phyloP scores from a whole-genome alignment of 1,284 basidiomycete genomes.

The Bjerkandera adusta region DNA sequence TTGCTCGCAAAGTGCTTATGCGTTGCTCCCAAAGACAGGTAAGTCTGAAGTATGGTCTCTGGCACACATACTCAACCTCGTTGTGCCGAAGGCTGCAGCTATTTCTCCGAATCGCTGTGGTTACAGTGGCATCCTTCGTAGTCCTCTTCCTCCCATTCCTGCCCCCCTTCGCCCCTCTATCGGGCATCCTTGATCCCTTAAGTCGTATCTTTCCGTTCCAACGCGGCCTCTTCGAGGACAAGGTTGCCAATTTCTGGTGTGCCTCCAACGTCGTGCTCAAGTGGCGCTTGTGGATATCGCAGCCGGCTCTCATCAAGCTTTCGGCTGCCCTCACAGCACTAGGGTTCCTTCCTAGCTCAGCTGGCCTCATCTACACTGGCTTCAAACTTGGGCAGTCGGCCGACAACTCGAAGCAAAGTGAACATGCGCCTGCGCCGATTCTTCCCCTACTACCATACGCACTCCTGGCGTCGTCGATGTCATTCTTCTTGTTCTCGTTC shows the following conservation, averaged over 20 bases:
- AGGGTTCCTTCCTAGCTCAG: slow-evolving; percentile 62
- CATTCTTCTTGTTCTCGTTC: slow-evolving; percentile 95
- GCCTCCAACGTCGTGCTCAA: slow-evolving; percentile 87
- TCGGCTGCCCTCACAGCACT: slow-evolving; percentile 59
- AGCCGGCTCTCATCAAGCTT: slow-evolving; percentile 49
- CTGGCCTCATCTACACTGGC: slow-evolving; percentile 50
- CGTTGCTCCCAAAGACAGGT: slow-evolving; percentile 69
- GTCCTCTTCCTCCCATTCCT: slow-evolving; percentile 78
- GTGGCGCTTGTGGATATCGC: slow-evolving; percentile 63
- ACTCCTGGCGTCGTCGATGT: slow-evolving; percentile 72
- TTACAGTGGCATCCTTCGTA: slow-evolving; percentile 60
- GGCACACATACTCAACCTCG: background rate
- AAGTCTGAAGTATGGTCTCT: slow-evolving; percentile 24
- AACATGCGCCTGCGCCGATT: slow-evolving; percentile 39
- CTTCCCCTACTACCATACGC: slow-evolving; percentile 68
- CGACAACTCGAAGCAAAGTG: slow-evolving; percentile 12
- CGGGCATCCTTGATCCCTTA: slow-evolving; percentile 60
- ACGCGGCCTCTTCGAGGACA: slow-evolving; percentile 93
- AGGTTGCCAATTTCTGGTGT: slow-evolving; percentile 97
- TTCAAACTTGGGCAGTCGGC: slow-evolving; percentile 32
- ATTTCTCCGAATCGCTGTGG: slow-evolving; percentile 66
- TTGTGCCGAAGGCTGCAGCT: slow-evolving; percentile 42
- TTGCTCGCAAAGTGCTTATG: slow-evolving; percentile 80
- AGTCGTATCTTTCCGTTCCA: slow-evolving; percentile 88
- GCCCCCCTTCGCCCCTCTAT: slow-evolving; percentile 51